Evolutionary conservation across 805 yeast species (phyloP).

Genomic region (Priceomyces medius): DNA sequence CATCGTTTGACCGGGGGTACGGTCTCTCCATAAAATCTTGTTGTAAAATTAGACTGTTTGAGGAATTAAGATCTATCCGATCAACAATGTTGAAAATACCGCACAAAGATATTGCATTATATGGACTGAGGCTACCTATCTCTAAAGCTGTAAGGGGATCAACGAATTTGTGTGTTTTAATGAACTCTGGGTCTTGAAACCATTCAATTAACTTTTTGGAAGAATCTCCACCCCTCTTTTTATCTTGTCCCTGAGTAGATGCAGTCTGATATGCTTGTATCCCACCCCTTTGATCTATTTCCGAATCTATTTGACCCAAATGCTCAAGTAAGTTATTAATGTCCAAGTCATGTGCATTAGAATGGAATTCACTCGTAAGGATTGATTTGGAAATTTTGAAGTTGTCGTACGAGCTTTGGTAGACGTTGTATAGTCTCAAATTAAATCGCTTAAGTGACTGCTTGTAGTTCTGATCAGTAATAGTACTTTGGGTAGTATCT

Average conservation of each 20-base stretch:
- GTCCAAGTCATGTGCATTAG: not conserved
- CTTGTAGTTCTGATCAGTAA: slow-evolving; percentile 22
- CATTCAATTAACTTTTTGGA: slow-evolving; percentile 77
- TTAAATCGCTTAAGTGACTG: slow-evolving; percentile 6
- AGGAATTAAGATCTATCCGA: slow-evolving; percentile 80
- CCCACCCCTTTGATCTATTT: slow-evolving; percentile 70
- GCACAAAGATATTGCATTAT: slow-evolving; percentile 64
- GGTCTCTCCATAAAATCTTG: slow-evolving; percentile 86
- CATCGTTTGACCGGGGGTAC: slow-evolving; percentile 45
- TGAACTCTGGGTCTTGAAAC: slow-evolving; percentile 42
- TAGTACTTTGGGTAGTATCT: slow-evolving; percentile 10
- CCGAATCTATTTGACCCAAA: slow-evolving; percentile 59
- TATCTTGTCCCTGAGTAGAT: slow-evolving; percentile 78
- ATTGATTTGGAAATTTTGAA: slow-evolving; percentile 7
- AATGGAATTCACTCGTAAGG: not conserved
- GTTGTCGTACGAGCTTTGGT: slow-evolving; percentile 4
- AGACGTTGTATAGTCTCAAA: slow-evolving; percentile 3
- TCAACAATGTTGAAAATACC: slow-evolving; percentile 50
- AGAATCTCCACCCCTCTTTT: slow-evolving; percentile 85
- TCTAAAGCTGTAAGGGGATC: slow-evolving; percentile 55
- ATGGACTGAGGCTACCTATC: slow-evolving; percentile 75
- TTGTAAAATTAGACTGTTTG: slow-evolving; percentile 64
- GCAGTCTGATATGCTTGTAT: slow-evolving; percentile 79
- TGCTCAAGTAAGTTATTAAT: slow-evolving; percentile 16
- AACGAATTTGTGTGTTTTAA: slow-evolving; percentile 5